Conservation (phyloP, 495 filamentous ascomycete genomes). For the Aspergillus affinis region DNA sequence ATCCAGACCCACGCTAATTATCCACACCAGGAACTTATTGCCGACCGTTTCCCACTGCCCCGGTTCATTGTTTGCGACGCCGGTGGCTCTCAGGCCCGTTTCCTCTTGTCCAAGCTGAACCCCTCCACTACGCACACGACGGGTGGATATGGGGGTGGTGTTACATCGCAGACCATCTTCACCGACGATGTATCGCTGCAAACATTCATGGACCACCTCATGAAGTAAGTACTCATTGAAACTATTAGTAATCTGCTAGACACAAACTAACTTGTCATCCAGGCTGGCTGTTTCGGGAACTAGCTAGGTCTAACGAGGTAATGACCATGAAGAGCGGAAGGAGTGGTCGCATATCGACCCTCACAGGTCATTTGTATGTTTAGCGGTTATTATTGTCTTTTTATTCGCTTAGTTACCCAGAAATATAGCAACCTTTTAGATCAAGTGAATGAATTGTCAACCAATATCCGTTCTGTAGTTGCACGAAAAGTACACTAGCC, state of each 20-base stretch:
- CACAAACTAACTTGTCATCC: conserved; percentile 31
- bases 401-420: conserved; percentile 30
- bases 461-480: no score
- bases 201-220: conserved; percentile 99
- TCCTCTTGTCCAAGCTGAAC: conserved; percentile 96
- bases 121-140: conserved; percentile 97
- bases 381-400: conserved; percentile 39
- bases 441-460: conserved; percentile 32
- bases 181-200: conserved; percentile 98
- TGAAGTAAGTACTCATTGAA: conserved; percentile 75
- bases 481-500: background rate
- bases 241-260: background rate
- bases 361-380: conserved; percentile 48
- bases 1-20: conserved; percentile 1
- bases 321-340: conserved; percentile 37
- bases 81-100: conserved; percentile 95
- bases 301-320: conserved; percentile 45
- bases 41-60: conserved; percentile 95
- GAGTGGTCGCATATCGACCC: conserved; percentile 36
- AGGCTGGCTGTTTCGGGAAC: conserved; percentile 66
- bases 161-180: conserved; percentile 97
- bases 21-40: conserved; percentile 79
- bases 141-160: conserved; percentile 83
- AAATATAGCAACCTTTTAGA: conserved; percentile 40
- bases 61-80: conserved; percentile 99